Evolutionary conservation across 495 filamentous ascomycete genomes (phyloP).

Genomic region (Penicillium alfredii): DNA sequence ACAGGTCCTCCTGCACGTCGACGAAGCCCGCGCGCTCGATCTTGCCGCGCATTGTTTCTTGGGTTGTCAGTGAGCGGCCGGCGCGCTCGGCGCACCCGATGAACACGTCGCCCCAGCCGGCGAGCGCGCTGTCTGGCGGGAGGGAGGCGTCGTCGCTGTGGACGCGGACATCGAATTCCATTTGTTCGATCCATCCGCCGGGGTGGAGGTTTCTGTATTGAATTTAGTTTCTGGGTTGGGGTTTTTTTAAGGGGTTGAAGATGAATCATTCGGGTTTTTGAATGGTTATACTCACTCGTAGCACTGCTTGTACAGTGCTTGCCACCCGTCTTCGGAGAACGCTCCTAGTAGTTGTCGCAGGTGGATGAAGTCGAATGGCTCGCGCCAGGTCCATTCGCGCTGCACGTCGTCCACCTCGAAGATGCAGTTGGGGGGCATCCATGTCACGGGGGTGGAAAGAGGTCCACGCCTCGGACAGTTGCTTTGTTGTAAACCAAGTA

Average conservation of each 20-base stretch:
- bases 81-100: slow-evolving; percentile 10
- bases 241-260: too few species aligned
- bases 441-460: slow-evolving; percentile 7
- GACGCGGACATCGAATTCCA: slow-evolving; percentile 36
- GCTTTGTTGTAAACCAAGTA: too few species aligned
- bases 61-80: slow-evolving; percentile 1
- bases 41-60: slow-evolving; percentile 11
- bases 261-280: slow-evolving; percentile 13
- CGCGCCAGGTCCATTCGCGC: slow-evolving; percentile 15
- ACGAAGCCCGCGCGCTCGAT: slow-evolving; percentile 25
- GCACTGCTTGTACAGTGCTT: slow-evolving; percentile 19
- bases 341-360: slow-evolving; percentile 9
- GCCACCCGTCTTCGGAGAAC: slow-evolving; percentile 19
- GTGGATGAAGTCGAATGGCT: slow-evolving; percentile 22
- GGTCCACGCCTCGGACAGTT: slow-evolving; percentile 8
- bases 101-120: slow-evolving; percentile 10
- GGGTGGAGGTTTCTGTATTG: slow-evolving; percentile 25
- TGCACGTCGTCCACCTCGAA: slow-evolving; percentile 20
- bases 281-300: slow-evolving; percentile 20
- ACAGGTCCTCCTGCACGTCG: slow-evolving; percentile 7
- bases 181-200: slow-evolving; percentile 48
- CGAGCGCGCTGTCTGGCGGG: slow-evolving; percentile 19
- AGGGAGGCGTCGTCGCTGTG: slow-evolving; percentile 37
- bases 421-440: slow-evolving; percentile 22
- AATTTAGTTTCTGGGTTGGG: slow-evolving; percentile 8